These are phyloP conservation scores for Tetrahymena thermophila DNA, from an alignment of 73 alveolate genomes.

Conservation along the genomic window DNA sequence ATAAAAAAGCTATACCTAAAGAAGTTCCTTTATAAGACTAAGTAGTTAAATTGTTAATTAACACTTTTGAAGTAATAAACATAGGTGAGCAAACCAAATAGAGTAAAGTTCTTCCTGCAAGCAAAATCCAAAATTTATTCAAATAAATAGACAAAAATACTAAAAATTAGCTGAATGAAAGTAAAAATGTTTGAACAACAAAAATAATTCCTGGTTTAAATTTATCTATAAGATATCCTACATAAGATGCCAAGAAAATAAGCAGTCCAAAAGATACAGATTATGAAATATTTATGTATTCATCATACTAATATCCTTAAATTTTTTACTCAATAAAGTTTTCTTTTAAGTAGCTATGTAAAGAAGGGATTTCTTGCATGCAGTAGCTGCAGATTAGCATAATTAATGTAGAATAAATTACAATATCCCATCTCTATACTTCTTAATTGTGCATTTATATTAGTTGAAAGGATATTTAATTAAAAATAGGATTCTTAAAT, in stretches of 20 bases:
- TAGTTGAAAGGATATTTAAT: background rate
- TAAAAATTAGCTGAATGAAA: background rate
- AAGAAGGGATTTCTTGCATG: background rate
- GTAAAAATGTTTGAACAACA: background rate
- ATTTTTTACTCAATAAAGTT: background rate
- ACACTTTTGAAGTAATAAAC: background rate
- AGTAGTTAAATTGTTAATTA: background rate
- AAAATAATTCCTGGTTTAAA: background rate
- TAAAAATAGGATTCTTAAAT: no score
- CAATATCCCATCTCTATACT: background rate
- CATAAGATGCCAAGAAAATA: background rate
- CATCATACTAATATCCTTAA: background rate
- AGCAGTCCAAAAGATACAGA: background rate
- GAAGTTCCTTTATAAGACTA: background rate
- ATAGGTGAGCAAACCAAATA: background rate
- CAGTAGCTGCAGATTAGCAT: background rate
- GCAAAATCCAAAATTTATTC: background rate
- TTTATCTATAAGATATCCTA: background rate
- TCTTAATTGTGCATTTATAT: background rate
- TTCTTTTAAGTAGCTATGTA: background rate
- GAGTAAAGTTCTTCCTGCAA: background rate
- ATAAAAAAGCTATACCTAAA: background rate
- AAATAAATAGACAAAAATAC: background rate
- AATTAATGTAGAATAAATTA: background rate
- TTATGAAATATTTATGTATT: background rate